Base-by-base conservation (phyloP, 1,139 yeast genomes). In the Yamadazyma taylorii region DNA sequence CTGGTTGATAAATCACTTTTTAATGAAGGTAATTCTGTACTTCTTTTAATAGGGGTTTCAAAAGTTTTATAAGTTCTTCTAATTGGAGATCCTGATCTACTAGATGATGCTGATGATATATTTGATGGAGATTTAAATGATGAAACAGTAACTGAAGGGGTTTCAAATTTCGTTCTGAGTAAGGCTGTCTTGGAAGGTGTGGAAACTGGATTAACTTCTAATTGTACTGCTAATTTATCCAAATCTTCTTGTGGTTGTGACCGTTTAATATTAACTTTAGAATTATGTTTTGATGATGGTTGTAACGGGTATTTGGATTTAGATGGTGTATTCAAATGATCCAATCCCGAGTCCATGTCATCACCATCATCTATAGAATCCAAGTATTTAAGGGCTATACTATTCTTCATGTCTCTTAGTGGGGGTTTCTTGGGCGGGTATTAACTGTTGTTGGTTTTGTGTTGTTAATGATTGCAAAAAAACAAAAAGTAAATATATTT, bases 81-180 rank as follows among this genome's bases (percentile, higher is more conserved):
- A 19, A 45, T 36, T 6, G 63, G 62, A 15, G 63, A 51, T 5
- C 55, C 53, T 10, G 50, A 45, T 30, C 49, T 46, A 35, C 56
- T 51, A 35, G 56, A 50, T 30, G 52, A 39, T 35, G 46, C 45
- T 7, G 55, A 47, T 13, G 55, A 45, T 34, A 52, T 52, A 36
- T 48, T 56, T 41, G 46, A 55, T 4, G 69, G 63, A 9, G 60
- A 53, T 47, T 69, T 69, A 52, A 71, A 71, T 2, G 73, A 62
- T 1, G 72, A 63, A 2, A 71, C 70, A 0, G 75, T 71, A 0
- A 69, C 76, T 8, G 74, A 68, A 2, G 74, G 73, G 0, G 74
- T 60, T 39, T 69, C 75, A 42, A 63, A 71, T 33, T 61, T 58
- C n/a, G 67, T 50, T 32, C 67, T 52, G 13, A 68, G 50, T 19